Evolutionary conservation across 2,329 filamentous ascomycete genomes (phyloP).

Genomic region (Paraphaeosphaeria minitans): DNA sequence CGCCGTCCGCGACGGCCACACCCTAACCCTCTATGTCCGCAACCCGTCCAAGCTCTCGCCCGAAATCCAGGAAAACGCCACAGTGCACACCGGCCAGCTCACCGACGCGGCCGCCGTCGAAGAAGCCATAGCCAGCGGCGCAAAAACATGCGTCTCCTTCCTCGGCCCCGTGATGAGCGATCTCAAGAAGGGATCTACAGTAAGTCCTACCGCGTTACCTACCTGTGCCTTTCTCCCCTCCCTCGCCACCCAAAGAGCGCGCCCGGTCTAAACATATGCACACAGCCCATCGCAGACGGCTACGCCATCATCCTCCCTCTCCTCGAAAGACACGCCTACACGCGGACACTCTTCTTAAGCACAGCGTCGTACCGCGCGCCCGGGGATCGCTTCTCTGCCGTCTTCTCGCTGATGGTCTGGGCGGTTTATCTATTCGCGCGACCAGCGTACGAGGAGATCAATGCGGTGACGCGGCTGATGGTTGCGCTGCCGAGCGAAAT

Average conservation of each 20-base stretch:
- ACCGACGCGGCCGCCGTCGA: constrained; percentile 11
- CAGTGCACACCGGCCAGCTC: constrained; percentile 9
- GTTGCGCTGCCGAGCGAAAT: constrained; percentile 3
- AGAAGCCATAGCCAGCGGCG: constrained; percentile 12
- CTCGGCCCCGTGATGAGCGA: not conserved
- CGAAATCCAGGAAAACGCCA: constrained; percentile 15
- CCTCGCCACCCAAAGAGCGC: too few relatives aligned
- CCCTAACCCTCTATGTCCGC: constrained; percentile 18
- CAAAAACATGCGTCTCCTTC: constrained; percentile 18
- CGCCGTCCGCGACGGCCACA: constrained; percentile 16
- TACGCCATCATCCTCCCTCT: constrained; percentile 16
- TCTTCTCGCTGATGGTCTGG: constrained; percentile 10
- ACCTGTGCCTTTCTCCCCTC: too few relatives aligned
- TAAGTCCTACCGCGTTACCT: not conserved
- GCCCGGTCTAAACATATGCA: not conserved
- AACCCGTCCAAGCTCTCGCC: constrained; percentile 18
- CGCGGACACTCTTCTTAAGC: constrained; percentile 11
- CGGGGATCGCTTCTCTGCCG: constrained; percentile 12
- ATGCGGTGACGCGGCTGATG: constrained; percentile 5
- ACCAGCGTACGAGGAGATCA: constrained; percentile 18
- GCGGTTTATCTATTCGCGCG: constrained; percentile 11
- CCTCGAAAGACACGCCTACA: constrained; percentile 14
- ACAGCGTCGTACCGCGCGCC: constrained; percentile 15
- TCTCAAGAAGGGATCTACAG: constrained; percentile 7
- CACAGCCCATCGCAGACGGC: constrained; percentile 13